phyloP scores from a whole-genome alignment of 2,329 filamentous ascomycete genomes.

The Monilinia polystroma region DNA sequence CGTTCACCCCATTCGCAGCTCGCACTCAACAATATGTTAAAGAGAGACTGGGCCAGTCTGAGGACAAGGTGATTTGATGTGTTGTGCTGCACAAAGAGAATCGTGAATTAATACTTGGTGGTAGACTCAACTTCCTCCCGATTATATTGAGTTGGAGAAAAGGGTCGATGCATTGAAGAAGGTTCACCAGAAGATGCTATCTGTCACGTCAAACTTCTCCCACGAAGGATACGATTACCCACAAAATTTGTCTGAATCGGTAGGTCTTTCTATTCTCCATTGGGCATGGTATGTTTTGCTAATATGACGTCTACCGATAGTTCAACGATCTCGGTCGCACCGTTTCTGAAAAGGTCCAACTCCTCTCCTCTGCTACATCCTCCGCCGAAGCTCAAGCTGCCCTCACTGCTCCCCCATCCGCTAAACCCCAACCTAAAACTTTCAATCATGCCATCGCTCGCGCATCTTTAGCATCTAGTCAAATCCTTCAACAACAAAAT shows the following conservation, averaged over 20 bases:
- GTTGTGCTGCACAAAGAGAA: neutral
- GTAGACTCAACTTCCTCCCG: constrained; percentile 93
- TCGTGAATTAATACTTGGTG: constrained; percentile 13
- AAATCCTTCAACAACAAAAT: constrained; percentile 79
- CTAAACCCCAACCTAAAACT: constrained; percentile 94
- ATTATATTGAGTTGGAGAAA: constrained; percentile 99
- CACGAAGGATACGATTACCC: constrained; percentile 92
- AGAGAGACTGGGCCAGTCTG: constrained; percentile 91
- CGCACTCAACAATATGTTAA: constrained; percentile 97
- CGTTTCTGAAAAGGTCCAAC: constrained; percentile 89
- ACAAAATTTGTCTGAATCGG: constrained; percentile 69
- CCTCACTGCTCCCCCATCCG: constrained; percentile 81
- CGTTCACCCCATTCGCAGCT: constrained; percentile 88
- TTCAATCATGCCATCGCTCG: constrained; percentile 96
- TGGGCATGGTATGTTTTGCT: neutral
- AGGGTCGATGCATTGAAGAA: constrained; percentile 95
- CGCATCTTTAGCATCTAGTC: constrained; percentile 81
- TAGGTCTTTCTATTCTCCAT: neutral
- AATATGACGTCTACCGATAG: neutral
- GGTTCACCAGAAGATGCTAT: constrained; percentile 95
- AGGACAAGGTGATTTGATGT: constrained; percentile 71
- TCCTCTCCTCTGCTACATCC: constrained; percentile 81
- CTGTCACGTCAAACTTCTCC: constrained; percentile 92
- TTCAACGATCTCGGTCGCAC: constrained; percentile 95
- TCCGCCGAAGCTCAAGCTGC: constrained; percentile 93